Evolutionary conservation across 148 eudicot species (phyloP).

Genomic region (Pouteria glomerata): DNA sequence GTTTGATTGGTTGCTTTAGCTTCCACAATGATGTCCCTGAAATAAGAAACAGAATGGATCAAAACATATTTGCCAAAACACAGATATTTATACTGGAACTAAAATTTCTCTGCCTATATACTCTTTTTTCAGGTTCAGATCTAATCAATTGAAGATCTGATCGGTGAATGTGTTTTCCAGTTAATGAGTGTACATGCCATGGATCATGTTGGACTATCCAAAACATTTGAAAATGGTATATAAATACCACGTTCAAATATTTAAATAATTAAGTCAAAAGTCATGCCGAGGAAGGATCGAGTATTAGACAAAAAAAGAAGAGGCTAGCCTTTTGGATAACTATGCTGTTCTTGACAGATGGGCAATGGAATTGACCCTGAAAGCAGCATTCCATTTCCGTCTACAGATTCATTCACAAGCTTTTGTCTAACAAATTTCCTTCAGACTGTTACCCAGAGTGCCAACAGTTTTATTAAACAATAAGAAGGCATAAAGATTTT

Average conservation of each 20-base stretch:
- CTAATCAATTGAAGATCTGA: neutral
- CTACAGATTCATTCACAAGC: neutral
- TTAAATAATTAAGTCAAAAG: neutral
- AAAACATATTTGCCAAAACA: constrained; percentile 7
- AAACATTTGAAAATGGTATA: neutral
- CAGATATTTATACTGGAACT: neutral
- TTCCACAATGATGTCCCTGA: constrained; percentile 76
- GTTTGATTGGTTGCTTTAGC: constrained; percentile 34
- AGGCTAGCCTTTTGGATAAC: no score
- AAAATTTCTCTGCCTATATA: neutral
- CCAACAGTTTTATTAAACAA: neutral
- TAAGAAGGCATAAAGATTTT: neutral
- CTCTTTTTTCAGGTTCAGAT: neutral
- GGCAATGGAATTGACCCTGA: no score
- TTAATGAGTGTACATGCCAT: neutral
- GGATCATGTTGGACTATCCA: neutral
- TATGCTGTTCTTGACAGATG: no score
- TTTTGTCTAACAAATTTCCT: neutral
- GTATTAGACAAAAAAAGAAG: no score
- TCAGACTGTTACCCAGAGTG: neutral
- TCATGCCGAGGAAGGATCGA: no score
- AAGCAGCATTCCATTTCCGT: no score
- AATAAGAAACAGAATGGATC: constrained; percentile 14
- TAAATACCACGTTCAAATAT: neutral
- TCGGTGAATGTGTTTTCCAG: neutral